Percentiles rank a stretch among this genome's conserved stretches.
Evolutionary conservation across 1,284 basidiomycete genomes (phyloP).

Genomic region (Leccinum fallax): DNA sequence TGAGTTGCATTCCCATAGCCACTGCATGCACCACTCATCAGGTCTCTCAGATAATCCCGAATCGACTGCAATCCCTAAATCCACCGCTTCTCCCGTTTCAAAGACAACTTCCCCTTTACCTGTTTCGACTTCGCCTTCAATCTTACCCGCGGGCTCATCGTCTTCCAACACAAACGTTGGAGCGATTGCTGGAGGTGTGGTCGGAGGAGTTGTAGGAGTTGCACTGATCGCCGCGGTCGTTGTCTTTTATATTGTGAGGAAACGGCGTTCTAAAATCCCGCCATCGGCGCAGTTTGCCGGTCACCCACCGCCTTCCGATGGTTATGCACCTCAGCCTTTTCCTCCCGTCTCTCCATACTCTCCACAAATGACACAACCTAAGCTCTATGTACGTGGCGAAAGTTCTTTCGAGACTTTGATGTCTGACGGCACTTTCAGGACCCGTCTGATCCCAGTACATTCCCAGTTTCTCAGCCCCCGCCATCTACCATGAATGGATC

Average conservation of each 20-base stretch:
- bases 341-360: conserved; percentile 8
- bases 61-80: conserved; percentile 23
- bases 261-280: conserved; percentile 24
- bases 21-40: background rate
- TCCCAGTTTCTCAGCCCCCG: conserved; percentile 28
- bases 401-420: background rate
- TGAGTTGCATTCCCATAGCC: conserved; percentile 7
- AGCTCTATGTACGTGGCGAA: conserved; percentile 30
- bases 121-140: background rate
- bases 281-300: conserved; percentile 17
- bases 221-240: conserved; percentile 30
- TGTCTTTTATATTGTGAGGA: conserved; percentile 29
- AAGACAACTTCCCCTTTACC: background rate
- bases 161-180: conserved; percentile 14
- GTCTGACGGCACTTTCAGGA: conserved; percentile 24
- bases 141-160: background rate
- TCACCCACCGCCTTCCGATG: background rate
- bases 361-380: conserved; percentile 30
- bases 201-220: conserved; percentile 41
- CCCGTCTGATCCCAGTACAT: conserved; percentile 37
- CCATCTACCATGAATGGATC: conserved; percentile 8
- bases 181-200: conserved; percentile 39
- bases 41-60: conserved; percentile 32
- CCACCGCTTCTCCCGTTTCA: conserved; percentile 15
- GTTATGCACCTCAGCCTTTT: no score